phyloP scores from a whole-genome alignment of 2,329 filamentous ascomycete species.

The Malbranchea cinnamomea region DNA sequence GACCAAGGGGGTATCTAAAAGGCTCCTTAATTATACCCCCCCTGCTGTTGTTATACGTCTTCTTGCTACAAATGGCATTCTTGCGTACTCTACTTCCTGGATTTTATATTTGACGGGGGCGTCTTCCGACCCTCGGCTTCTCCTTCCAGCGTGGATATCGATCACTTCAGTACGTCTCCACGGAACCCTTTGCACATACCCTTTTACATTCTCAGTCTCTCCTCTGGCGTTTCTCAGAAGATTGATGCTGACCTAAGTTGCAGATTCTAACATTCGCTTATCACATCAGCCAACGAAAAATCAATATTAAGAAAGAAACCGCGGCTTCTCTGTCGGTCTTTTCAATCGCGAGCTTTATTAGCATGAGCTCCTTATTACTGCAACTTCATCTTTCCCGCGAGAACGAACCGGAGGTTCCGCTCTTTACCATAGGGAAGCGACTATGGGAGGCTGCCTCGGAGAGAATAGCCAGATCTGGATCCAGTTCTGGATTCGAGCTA shows the following conservation, averaged over 20 bases:
- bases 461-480: slow-evolving; percentile 7
- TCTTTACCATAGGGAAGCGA: slow-evolving; percentile 35
- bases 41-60: slow-evolving; percentile 64
- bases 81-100: slow-evolving; percentile 60
- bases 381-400: slow-evolving; percentile 50
- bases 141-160: slow-evolving; percentile 63
- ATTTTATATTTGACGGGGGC: slow-evolving; percentile 56
- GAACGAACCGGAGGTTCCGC: slow-evolving; percentile 46
- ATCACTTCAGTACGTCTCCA: slow-evolving; percentile 52
- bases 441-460: slow-evolving; percentile 24
- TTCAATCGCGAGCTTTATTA: slow-evolving; percentile 60
- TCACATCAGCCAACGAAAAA: slow-evolving; percentile 62
- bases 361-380: slow-evolving; percentile 53
- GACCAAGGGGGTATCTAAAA: slow-evolving; percentile 17
- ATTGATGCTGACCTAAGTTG: slow-evolving; percentile 1
- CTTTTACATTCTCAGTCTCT: background rate
- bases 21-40: slow-evolving; percentile 74
- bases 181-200: background rate
- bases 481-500: slow-evolving; percentile 1
- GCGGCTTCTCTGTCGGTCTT: slow-evolving; percentile 64
- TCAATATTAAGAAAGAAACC: slow-evolving; percentile 67
- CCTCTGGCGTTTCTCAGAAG: background rate
- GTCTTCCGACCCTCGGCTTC: slow-evolving; percentile 52
- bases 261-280: slow-evolving; percentile 60
- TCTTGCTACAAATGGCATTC: slow-evolving; percentile 57